Evolutionary conservation across 2,329 filamentous ascomycete genomes (phyloP).

Genomic region (Lojkania enalia): DNA sequence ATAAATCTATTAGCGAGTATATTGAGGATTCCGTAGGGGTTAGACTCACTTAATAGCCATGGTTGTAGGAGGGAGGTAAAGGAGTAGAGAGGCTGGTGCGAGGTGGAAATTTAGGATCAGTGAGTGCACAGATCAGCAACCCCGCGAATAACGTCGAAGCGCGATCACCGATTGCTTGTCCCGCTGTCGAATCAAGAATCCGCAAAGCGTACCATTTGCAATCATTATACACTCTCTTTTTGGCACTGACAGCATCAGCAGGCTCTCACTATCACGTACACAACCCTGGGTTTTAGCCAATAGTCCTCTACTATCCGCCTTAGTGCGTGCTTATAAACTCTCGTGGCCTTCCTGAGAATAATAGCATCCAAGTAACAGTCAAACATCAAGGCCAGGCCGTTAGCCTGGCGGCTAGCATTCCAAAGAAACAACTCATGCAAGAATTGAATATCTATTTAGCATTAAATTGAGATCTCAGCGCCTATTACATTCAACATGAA

Average conservation of each 20-base stretch:
- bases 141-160: constrained; percentile 21
- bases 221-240: too few relatives aligned
- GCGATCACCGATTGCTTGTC: constrained; percentile 8
- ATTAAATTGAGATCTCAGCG: not conserved
- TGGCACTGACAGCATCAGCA: too few relatives aligned
- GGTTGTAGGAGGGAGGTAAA: constrained; percentile 20
- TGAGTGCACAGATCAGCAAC: constrained; percentile 16
- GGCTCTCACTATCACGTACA: too few relatives aligned
- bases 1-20: not conserved
- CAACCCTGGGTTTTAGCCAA: too few relatives aligned
- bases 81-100: constrained; percentile 12
- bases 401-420: too few relatives aligned
- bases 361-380: too few relatives aligned
- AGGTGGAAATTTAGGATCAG: constrained; percentile 15
- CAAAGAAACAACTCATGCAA: too few relatives aligned
- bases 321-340: too few relatives aligned
- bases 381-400: too few relatives aligned
- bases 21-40: not conserved
- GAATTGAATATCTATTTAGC: not conserved
- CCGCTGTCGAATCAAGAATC: not conserved
- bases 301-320: too few relatives aligned
- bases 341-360: too few relatives aligned
- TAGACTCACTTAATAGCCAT: constrained; percentile 61
- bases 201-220: too few relatives aligned
- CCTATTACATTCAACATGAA: constrained; percentile 62